Evolutionary conservation across 768 basidiomycete genomes (phyloP), one percentile per base, ranked within the genome.

Genomic region (Agaricus sinodeliciosus): DNA sequence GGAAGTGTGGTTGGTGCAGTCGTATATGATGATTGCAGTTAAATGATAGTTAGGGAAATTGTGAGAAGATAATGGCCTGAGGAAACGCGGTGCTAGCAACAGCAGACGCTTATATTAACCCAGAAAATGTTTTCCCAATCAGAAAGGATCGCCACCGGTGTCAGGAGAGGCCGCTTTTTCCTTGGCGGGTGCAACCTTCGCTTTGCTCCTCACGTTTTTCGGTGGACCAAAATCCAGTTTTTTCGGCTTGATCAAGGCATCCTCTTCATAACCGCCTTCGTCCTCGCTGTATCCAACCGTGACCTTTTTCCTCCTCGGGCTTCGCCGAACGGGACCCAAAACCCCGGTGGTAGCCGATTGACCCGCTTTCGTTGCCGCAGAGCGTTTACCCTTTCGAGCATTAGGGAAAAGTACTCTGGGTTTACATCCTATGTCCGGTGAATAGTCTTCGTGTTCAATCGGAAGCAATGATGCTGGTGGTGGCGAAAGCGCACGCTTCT

Each of bases 361-460:
- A 25, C 31, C 49, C 7, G 39, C 7, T 45, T 48, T 40, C 5
- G 34, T 43, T 27, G 9, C 16, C 3, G 22, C 49, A 34, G 53
- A n/a, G 25, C 45, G 43, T 46, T 58, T 26, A 50, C 44, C 58
- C 26, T 59, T 57, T 5, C 57, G 63, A 1, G 67, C 64, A 8
- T 56, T 52, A 2, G 76, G 72, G 63, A 87, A 87, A 9, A 88
- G 70, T 31, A 78, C 68, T 58, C 73, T 79, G 0, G 86, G 84
- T 2, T 77, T 72, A 43, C 78, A 80, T 9, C 71, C 67, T 9
- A 77, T 70, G 1, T 71, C 66, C 1, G 83, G 83, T 34, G 82
- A 81, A 61, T 73, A 90, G 47, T 87, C 83, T 0, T 83, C 82
- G 58, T 89, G 77, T 7, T 78, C 71, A 5, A 80, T 67, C 0